phyloP scores from a whole-genome alignment of 2,329 filamentous ascomycete species.

The Eutypella sp. region DNA sequence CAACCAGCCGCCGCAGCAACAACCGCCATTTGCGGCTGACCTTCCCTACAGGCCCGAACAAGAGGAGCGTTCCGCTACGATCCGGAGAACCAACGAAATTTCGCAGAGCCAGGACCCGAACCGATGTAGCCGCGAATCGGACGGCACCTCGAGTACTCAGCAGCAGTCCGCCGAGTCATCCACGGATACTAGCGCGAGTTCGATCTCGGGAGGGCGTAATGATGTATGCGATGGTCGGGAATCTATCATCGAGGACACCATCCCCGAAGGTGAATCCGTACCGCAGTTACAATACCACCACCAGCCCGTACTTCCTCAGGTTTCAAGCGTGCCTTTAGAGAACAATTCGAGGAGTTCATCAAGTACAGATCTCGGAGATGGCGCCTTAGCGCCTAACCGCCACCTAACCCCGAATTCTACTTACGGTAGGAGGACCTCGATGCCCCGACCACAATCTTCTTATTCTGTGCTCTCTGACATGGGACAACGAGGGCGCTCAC shows the following conservation, averaged over 20 bases:
- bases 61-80: slow-evolving; percentile 13
- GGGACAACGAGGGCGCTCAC: slow-evolving; percentile 55
- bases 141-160: slow-evolving; percentile 45
- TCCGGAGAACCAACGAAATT: slow-evolving; percentile 13
- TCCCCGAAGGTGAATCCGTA: slow-evolving; percentile 39
- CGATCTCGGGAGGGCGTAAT: slow-evolving; percentile 43
- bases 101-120: slow-evolving; percentile 26
- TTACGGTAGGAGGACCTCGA: slow-evolving; percentile 50
- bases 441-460: slow-evolving; percentile 67
- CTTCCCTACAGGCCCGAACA: slow-evolving; percentile 17
- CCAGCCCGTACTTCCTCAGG: slow-evolving; percentile 38
- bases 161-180: slow-evolving; percentile 50
- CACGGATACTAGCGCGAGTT: slow-evolving; percentile 51
- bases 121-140: slow-evolving; percentile 50
- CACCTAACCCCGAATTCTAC: slow-evolving; percentile 57
- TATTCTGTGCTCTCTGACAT: slow-evolving; percentile 73
- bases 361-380: slow-evolving; percentile 48
- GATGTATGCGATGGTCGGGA: slow-evolving; percentile 44
- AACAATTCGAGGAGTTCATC: slow-evolving; percentile 40
- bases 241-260: slow-evolving; percentile 43
- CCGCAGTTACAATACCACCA: slow-evolving; percentile 60
- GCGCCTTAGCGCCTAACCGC: slow-evolving; percentile 48
- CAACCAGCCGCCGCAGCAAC: slow-evolving; percentile 11
- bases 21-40: slow-evolving; percentile 13
- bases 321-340: slow-evolving; percentile 38